A percentile compares a stretch with the other conserved stretches of the same genome.
Evolutionary conservation across 257 asterid species (phyloP).

Genomic region (Solanum lycopersicoides): DNA sequence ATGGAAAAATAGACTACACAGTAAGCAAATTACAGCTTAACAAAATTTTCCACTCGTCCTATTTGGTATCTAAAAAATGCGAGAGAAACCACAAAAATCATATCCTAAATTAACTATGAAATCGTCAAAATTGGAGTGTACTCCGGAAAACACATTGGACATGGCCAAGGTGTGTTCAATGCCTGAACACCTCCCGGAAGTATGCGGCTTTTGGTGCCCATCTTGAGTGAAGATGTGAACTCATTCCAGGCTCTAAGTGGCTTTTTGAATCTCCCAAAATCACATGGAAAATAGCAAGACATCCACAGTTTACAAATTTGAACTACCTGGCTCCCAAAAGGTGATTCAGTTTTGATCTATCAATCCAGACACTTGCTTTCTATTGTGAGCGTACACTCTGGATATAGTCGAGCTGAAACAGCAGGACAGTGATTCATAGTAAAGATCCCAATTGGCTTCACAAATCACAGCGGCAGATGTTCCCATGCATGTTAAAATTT

Average conservation of each 20-base stretch:
- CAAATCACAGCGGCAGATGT: background rate
- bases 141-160: background rate
- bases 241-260: background rate
- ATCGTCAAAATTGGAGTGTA: background rate
- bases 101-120: background rate
- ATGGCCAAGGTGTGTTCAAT: background rate
- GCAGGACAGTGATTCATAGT: background rate
- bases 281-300: background rate
- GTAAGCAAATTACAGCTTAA: background rate
- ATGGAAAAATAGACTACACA: background rate
- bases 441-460: background rate
- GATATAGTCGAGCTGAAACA: background rate
- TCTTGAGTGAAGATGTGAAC: background rate
- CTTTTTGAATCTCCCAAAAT: background rate
- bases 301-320: background rate
- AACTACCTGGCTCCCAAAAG: background rate
- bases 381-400: background rate
- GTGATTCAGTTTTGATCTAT: background rate
- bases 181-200: background rate
- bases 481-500: conserved; percentile 1
- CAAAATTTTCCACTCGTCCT: conserved; percentile 3
- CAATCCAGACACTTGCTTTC: background rate
- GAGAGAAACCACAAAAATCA: background rate
- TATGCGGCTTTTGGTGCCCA: background rate
- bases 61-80: background rate